These are phyloP conservation scores for Entomortierella parvispora DNA, from an alignment of 192 early-diverging fungal species.

Conservation along the genomic window DNA sequence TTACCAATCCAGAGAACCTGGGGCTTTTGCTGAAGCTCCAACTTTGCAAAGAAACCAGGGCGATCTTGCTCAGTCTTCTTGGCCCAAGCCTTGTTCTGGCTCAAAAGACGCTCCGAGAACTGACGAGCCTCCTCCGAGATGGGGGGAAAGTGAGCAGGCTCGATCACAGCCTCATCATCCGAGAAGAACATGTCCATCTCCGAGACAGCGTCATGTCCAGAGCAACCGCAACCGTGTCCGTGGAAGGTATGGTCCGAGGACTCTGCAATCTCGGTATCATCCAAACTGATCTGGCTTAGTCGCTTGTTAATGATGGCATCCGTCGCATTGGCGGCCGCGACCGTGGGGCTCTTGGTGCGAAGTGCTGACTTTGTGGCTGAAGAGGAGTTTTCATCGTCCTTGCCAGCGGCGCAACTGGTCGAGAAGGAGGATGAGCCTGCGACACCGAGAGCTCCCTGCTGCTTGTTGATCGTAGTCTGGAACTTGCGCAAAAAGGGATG, in stretches of 20 bases:
- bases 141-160: slow-evolving; percentile 20
- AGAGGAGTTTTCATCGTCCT: slow-evolving; percentile 23
- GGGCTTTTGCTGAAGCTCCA: slow-evolving; percentile 82
- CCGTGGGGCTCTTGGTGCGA: slow-evolving; percentile 19
- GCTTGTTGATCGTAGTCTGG: slow-evolving; percentile 18
- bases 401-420: slow-evolving; percentile 1
- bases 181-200: slow-evolving; percentile 8
- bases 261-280: neutral
- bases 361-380: neutral
- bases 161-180: neutral
- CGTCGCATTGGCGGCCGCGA: slow-evolving; percentile 15
- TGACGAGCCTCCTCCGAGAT: slow-evolving; percentile 38
- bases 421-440: neutral
- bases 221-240: slow-evolving; percentile 5
- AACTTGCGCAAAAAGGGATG: slow-evolving; percentile 48
- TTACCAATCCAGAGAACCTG: slow-evolving; percentile 88
- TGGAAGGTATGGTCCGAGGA: neutral
- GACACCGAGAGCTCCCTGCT: too few relatives aligned
- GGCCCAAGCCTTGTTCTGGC: slow-evolving; percentile 75
- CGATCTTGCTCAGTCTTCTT: slow-evolving; percentile 60
- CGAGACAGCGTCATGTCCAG: neutral
- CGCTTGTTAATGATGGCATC: slow-evolving; percentile 28
- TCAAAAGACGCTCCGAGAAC: slow-evolving; percentile 49
- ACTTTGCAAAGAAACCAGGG: slow-evolving; percentile 78
- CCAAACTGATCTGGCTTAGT: slow-evolving; percentile 5